Evolutionary conservation across 495 filamentous ascomycete genomes (phyloP).

Genomic region (Bathelium albidoporum): DNA sequence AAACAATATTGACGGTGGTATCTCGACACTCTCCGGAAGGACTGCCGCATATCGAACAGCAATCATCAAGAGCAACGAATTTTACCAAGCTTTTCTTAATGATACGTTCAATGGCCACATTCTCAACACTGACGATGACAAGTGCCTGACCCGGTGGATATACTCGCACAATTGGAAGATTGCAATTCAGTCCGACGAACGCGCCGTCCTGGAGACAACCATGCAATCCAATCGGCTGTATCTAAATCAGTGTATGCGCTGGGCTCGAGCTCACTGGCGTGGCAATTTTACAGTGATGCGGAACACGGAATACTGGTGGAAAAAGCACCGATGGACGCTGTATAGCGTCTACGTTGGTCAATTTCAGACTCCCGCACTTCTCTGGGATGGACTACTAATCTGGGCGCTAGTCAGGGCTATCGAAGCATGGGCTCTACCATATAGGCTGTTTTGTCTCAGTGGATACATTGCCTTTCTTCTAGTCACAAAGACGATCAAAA

Average conservation of each 20-base stretch:
- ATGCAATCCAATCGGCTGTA: conserved; percentile 65
- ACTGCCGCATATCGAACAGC: conserved; percentile 16
- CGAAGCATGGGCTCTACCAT: conserved; percentile 22
- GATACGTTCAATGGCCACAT: conserved; percentile 61
- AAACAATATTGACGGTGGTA: conserved; percentile 19
- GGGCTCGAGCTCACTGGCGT: conserved; percentile 74
- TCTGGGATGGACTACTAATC: conserved; percentile 54
- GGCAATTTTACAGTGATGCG: conserved; percentile 72
- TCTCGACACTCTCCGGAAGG: conserved; percentile 19
- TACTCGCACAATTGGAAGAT: conserved; percentile 67
- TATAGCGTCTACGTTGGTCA: conserved; percentile 69
- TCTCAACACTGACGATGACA: conserved; percentile 76
- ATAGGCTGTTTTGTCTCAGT: conserved; percentile 23
- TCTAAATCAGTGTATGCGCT: conserved; percentile 67
- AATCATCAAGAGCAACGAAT: conserved; percentile 16
- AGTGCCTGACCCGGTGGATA: conserved; percentile 74
- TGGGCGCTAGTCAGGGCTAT: conserved; percentile 41
- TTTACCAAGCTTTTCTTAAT: conserved; percentile 50
- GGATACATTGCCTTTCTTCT: conserved; percentile 51
- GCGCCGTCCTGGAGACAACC: conserved; percentile 66
- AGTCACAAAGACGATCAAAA: conserved; percentile 67
- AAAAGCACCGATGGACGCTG: conserved; percentile 45
- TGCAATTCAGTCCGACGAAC: conserved; percentile 62
- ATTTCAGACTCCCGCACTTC: conserved; percentile 57
- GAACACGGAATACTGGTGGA: conserved; percentile 52